phyloP scores from a whole-genome alignment of 192 early-diverging fungal species.

The Podila epicladia region DNA sequence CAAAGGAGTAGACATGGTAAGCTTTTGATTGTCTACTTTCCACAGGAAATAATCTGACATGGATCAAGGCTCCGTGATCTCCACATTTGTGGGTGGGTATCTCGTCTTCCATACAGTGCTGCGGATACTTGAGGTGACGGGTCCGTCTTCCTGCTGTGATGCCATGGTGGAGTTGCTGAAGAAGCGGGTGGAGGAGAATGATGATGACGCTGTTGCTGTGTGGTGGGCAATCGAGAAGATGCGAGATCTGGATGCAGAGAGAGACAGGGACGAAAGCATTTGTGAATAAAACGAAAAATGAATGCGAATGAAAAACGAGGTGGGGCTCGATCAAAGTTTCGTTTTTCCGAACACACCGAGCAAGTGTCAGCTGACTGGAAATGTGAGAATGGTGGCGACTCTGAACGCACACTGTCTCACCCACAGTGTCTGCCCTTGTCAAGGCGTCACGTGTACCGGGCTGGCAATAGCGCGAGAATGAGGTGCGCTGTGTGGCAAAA shows the following conservation, averaged over 20 bases:
- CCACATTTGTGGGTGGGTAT: background rate
- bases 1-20: background rate
- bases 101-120: conserved; percentile 18
- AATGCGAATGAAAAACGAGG: conserved; percentile 1
- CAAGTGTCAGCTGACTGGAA: too few relatives aligned
- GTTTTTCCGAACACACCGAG: too few relatives aligned
- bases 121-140: conserved; percentile 45
- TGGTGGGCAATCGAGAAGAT: background rate
- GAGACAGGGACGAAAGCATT: background rate
- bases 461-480: too few relatives aligned
- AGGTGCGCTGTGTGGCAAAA: too few relatives aligned
- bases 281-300: too few relatives aligned
- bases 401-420: too few relatives aligned
- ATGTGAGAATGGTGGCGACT: too few relatives aligned
- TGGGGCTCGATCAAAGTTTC: too few relatives aligned
- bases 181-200: background rate
- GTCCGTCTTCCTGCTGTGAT: conserved; percentile 40
- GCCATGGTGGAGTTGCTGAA: conserved; percentile 35
- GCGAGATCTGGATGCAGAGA: background rate
- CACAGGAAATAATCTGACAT: background rate
- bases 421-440: too few relatives aligned
- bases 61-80: background rate
- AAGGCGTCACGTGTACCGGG: too few relatives aligned
- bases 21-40: background rate
- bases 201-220: background rate